Base-by-base conservation (phyloP, 2,329 filamentous ascomycete genomes). In the Colletotrichum navitas region DNA sequence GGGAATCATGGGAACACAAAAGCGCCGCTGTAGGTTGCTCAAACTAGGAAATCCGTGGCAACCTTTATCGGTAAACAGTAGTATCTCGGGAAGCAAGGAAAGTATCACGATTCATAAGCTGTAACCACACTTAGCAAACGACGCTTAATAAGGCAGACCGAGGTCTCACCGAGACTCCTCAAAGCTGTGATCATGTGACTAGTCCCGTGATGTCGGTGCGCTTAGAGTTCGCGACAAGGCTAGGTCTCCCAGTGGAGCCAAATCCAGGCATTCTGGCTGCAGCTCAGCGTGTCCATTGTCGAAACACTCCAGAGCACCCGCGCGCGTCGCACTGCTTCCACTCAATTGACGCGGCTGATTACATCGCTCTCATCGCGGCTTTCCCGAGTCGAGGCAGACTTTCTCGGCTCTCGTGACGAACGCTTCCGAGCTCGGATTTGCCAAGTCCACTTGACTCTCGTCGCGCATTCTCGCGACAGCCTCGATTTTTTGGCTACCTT, bases 141-240 rank as follows among this genome's bases (percentile, higher is more conserved):
- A 43, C 41, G 16, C 1, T 24, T 24, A 5, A 6, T 14, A 4
- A 12, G 26, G 26, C 32, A 39, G 32, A 55, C 45, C 7, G 18
- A 34, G 11, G 18, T 21, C 32, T 56, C 29, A 70, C 63, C 55
- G 63, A 45, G 21, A 5, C 24, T 71, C 16, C 34, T 43, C 58
- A 32, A 26, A 1, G 2, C 29, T 0, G 1, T 6, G 12, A 5
- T 47, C 68, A 71, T 39, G 64, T 71, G 68, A 63, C 2, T 5
- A 7, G 0, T 4, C 58, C 0, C 45, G 29, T 63, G 45, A 68
- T 24, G 0, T 1, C 7, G 7, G 21, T 47, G 43, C 55, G 47
- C 7, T 43, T 59, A 55, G 56, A 24, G 24, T 64, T 63, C 70
- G 66, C 66, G 69, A 70, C 66, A 47, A 70, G 66, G 66, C 60